phyloP scores from a whole-genome alignment of 257 asterid genomes.

The Handroanthus guayacan region DNA sequence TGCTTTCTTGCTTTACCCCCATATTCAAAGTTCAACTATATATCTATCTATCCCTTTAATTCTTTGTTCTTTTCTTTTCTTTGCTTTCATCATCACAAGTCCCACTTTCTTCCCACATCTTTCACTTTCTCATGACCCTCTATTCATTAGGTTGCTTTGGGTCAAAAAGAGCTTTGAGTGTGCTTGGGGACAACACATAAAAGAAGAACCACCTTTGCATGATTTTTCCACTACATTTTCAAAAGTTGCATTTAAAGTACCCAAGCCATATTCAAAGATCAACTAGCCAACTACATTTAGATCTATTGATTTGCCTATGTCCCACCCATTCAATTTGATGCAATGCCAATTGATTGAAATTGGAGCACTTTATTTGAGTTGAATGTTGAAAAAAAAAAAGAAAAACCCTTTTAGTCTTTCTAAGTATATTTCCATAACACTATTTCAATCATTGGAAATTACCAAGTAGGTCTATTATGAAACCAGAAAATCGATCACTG shows the following conservation, averaged over 20 bases:
- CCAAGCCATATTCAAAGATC: conserved; percentile 37
- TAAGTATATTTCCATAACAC: too few relatives aligned
- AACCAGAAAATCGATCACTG: too few relatives aligned
- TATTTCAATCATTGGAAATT: too few relatives aligned
- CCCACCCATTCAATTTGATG: too few relatives aligned
- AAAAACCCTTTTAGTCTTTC: too few relatives aligned
- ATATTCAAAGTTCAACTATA: not conserved
- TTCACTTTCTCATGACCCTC: conserved; percentile 42
- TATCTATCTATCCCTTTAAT: conserved; percentile 6
- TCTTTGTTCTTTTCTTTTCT: conserved; percentile 4
- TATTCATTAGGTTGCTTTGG: conserved; percentile 36
- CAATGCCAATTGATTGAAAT: too few relatives aligned
- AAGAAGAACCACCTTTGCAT: conserved; percentile 22
- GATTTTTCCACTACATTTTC: conserved; percentile 34
- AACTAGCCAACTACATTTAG: conserved; percentile 17
- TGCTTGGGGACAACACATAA: conserved; percentile 38
- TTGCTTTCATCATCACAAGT: conserved; percentile 47
- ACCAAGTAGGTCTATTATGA: too few relatives aligned
- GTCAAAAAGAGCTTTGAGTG: conserved; percentile 55
- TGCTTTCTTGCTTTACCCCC: conserved; percentile 35
- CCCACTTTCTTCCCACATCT: conserved; percentile 44
- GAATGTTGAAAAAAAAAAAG: too few relatives aligned
- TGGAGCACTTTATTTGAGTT: too few relatives aligned
- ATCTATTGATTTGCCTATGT: conserved; percentile 8
- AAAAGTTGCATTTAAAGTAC: conserved; percentile 41